phyloP scores from a whole-genome alignment of 108 stramenopile genomes.

The Skeletonema menzelii region DNA sequence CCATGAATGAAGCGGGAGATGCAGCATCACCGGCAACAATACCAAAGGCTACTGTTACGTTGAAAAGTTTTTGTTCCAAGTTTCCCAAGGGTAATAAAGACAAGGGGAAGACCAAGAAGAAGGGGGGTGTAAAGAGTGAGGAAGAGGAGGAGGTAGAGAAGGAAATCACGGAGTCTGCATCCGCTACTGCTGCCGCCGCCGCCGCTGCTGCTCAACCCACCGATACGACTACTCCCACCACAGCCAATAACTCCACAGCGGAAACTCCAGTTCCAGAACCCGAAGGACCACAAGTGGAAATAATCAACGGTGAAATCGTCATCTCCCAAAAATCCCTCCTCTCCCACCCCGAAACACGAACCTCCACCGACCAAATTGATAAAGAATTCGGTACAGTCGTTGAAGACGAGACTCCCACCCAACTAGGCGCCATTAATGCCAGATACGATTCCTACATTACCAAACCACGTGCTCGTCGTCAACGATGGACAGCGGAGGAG shows the following conservation, averaged over 20 bases:
- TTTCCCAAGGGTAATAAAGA: neutral
- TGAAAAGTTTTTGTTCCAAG: constrained; percentile 27
- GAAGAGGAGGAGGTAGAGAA: neutral
- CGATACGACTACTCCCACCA: neutral
- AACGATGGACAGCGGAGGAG: constrained; percentile 66
- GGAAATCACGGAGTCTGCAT: neutral
- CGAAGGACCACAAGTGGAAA: constrained; percentile 21
- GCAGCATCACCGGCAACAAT: neutral
- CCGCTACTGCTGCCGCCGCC: neutral
- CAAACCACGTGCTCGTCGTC: neutral
- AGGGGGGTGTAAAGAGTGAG: neutral
- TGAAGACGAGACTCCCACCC: constrained; percentile 21
- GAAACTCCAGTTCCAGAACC: neutral
- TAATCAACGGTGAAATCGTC: constrained; percentile 37
- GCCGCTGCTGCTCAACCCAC: neutral
- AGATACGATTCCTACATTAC: constrained; percentile 21
- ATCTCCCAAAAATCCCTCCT: constrained; percentile 18
- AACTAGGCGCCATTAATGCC: constrained; percentile 22
- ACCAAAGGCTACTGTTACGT: neutral
- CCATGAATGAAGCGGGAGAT: neutral
- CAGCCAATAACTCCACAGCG: neutral
- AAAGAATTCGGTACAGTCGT: constrained; percentile 32
- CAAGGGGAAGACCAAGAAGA: neutral
- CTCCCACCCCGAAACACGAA: constrained; percentile 4
- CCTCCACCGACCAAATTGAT: constrained; percentile 23